phyloP scores from a whole-genome alignment of 768 basidiomycete genomes.

The Lactarius tabidus region DNA sequence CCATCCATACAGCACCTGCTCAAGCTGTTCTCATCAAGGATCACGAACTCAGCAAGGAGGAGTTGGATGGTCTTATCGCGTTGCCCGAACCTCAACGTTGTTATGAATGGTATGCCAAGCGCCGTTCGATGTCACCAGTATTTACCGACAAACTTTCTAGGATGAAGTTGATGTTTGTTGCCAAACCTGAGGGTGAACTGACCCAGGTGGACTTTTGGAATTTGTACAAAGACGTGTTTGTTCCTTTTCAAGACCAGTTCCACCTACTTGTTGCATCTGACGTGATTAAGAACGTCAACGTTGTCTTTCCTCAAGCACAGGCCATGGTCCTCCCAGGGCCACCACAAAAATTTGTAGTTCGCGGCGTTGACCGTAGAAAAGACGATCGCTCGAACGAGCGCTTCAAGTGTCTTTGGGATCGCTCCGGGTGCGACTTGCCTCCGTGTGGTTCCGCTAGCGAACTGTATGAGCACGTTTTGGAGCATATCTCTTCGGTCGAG shows the following conservation, averaged over 20 bases:
- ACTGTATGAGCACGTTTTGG: constrained; percentile 68
- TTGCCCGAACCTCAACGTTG: constrained; percentile 74
- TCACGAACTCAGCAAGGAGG: constrained; percentile 69
- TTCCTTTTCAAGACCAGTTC: constrained; percentile 51
- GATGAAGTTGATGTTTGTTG: constrained; percentile 89
- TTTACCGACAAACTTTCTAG: constrained; percentile 32
- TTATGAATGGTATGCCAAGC: constrained; percentile 66
- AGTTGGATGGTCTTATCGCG: constrained; percentile 53
- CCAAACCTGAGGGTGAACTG: constrained; percentile 71
- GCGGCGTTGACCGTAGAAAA: constrained; percentile 72
- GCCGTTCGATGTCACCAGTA: neutral
- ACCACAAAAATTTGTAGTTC: constrained; percentile 78
- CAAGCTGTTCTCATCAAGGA: constrained; percentile 42
- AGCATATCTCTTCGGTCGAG: constrained; percentile 44
- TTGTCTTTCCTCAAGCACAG: constrained; percentile 79
- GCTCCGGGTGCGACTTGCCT: constrained; percentile 47
- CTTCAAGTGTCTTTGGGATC: constrained; percentile 78
- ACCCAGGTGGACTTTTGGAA: constrained; percentile 97
- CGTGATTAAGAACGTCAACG: constrained; percentile 88
- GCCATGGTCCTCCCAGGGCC: constrained; percentile 80
- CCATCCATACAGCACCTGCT: constrained; percentile 55
- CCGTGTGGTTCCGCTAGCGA: constrained; percentile 53
- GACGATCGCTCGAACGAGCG: constrained; percentile 52
- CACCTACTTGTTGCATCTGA: constrained; percentile 81
- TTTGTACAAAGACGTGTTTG: constrained; percentile 82